A percentile compares a stretch with the other conserved stretches of the same genome.
Conservation (phyloP, 768 basidiomycete species). For the Holtermanniella nyarrowii region DNA sequence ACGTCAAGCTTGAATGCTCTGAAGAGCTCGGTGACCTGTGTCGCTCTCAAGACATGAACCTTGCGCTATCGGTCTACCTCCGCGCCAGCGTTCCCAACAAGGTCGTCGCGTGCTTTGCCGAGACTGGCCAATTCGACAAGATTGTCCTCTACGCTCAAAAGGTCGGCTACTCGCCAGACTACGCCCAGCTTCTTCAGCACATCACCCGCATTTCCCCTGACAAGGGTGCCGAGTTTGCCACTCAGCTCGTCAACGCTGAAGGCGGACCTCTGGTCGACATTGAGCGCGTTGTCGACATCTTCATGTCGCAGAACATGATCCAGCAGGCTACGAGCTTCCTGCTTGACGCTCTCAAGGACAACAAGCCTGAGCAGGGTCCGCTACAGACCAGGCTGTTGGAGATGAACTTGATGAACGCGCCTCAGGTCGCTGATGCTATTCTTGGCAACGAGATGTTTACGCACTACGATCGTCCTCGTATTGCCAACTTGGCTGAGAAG, state of each 20-base stretch:
- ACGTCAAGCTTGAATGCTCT: slow-evolving; percentile 76
- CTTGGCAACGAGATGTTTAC: slow-evolving; percentile 98
- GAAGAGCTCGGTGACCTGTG: slow-evolving; percentile 98
- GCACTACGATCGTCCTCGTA: slow-evolving; percentile 88
- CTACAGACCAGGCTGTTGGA: slow-evolving; percentile 92
- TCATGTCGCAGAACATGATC: slow-evolving; percentile 99
- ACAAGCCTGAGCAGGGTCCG: slow-evolving; percentile 91
- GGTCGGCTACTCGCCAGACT: slow-evolving; percentile 87
- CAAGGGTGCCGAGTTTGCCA: slow-evolving; percentile 97
- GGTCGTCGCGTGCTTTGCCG: slow-evolving; percentile 97
- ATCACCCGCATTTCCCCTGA: slow-evolving; percentile 93
- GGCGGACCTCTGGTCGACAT: slow-evolving; percentile 82
- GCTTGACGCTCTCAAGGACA: slow-evolving; percentile 93
- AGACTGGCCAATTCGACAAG: slow-evolving; percentile 97
- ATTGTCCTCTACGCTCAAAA: slow-evolving; percentile 96
- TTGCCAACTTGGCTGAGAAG: slow-evolving; percentile 97
- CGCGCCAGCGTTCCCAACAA: slow-evolving; percentile 97
- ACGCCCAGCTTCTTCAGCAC: slow-evolving; percentile 82
- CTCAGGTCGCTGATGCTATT: slow-evolving; percentile 97
- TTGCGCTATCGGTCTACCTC: slow-evolving; percentile 93
- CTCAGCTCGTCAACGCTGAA: slow-evolving; percentile 87
- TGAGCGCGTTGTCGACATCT: slow-evolving; percentile 94
- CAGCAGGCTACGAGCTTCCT: slow-evolving; percentile 98
- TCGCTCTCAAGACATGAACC: slow-evolving; percentile 85
- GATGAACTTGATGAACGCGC: slow-evolving; percentile 95